Conservation (phyloP, 208 protist species). For the Endotrypanum monterogeii region DNA sequence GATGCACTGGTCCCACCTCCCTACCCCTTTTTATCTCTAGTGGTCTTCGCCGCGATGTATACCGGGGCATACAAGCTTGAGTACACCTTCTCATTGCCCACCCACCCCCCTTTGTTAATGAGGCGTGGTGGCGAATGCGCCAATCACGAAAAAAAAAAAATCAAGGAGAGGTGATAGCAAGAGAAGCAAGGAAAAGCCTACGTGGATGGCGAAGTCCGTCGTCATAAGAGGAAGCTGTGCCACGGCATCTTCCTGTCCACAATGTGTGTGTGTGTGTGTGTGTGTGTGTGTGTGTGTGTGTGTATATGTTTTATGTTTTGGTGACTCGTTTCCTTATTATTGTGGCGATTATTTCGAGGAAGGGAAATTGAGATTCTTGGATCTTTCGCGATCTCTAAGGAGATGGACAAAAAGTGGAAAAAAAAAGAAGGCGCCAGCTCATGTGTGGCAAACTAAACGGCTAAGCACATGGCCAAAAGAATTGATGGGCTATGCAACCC, state of each 20-base stretch:
- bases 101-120: no score
- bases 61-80: no score
- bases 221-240: no score
- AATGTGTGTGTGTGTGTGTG: not conserved
- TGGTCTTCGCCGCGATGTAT: not conserved
- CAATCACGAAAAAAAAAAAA: no score
- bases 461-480: not conserved
- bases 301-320: not conserved
- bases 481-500: no score
- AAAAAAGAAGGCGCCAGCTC: not conserved
- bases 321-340: not conserved
- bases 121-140: no score
- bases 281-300: constrained; percentile 4
- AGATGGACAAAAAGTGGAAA: constrained; percentile 1
- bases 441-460: not conserved
- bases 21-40: not conserved
- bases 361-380: not conserved
- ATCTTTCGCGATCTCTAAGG: not conserved
- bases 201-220: no score
- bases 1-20: not conserved
- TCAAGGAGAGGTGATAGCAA: not conserved
- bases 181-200: no score
- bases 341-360: not conserved
- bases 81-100: no score
- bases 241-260: no score